Evolutionary conservation across 345 rosid genomes (phyloP).

Genomic region (Aquilaria yunnanensis): DNA sequence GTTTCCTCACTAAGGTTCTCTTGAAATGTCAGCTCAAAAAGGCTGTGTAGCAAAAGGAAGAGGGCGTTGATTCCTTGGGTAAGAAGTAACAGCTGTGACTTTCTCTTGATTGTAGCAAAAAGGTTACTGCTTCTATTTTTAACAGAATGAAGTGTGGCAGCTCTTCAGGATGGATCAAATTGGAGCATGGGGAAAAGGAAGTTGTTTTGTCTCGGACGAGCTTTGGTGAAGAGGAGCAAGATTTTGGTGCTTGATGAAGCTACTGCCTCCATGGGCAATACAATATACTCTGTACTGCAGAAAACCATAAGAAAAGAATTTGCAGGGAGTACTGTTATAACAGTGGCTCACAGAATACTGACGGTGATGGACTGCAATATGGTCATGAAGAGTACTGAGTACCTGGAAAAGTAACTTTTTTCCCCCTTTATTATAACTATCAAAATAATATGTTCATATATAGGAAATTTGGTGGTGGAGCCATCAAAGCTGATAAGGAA

Average conservation of each 20-base stretch:
- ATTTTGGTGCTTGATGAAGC: constrained; percentile 67
- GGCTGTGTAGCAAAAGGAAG: constrained; percentile 65
- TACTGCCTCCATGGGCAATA: constrained; percentile 52
- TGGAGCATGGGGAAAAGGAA: constrained; percentile 68
- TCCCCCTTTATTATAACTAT: too few relatives aligned
- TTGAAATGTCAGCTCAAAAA: constrained; percentile 78
- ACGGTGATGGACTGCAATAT: constrained; percentile 58
- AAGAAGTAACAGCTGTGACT: constrained; percentile 5
- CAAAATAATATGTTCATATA: neutral
- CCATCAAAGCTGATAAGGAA: constrained; percentile 28
- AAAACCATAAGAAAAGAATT: constrained; percentile 46
- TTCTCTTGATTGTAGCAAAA: neutral
- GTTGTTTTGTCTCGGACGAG: constrained; percentile 56
- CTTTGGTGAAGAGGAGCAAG: constrained; percentile 38
- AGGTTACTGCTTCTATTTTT: neutral
- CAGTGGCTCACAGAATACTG: constrained; percentile 60
- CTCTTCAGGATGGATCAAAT: constrained; percentile 52
- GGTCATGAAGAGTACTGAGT: constrained; percentile 12
- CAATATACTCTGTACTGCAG: constrained; percentile 42
- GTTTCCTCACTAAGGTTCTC: constrained; percentile 42
- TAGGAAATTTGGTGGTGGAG: constrained; percentile 38
- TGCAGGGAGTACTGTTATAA: constrained; percentile 45
- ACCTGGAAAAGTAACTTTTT: too few relatives aligned
- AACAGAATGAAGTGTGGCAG: constrained; percentile 19
- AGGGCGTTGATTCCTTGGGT: constrained; percentile 73